Conservation (phyloP, 345 rosid species). For the Syzygium aqueum region DNA sequence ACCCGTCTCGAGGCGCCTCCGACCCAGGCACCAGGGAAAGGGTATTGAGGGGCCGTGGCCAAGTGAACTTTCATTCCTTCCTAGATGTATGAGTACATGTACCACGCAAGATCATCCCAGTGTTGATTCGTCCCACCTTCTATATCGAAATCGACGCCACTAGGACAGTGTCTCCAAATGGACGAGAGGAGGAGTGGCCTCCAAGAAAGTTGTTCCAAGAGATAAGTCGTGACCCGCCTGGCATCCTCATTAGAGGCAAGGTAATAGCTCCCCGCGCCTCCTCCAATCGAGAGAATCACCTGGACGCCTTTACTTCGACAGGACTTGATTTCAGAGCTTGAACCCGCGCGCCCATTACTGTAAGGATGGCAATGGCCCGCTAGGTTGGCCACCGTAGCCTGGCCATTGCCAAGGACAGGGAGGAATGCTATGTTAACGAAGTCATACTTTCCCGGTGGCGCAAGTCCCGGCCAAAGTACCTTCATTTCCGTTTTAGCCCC, state of each 20-base stretch:
- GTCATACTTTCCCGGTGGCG: slow-evolving; percentile 8
- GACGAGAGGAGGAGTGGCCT: slow-evolving; percentile 3
- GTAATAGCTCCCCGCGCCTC: slow-evolving; percentile 6
- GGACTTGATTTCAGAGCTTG: slow-evolving; percentile 7
- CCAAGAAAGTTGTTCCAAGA: slow-evolving; percentile 16
- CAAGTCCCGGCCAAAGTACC: slow-evolving; percentile 18
- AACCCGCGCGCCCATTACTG: slow-evolving; percentile 3
- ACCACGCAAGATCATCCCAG: slow-evolving; percentile 12
- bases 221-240: slow-evolving; percentile 5
- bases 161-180: slow-evolving; percentile 1
- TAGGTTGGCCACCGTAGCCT: slow-evolving; percentile 14
- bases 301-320: slow-evolving; percentile 10
- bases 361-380: slow-evolving; percentile 8
- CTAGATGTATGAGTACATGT: slow-evolving; percentile 4
- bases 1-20: slow-evolving; percentile 6
- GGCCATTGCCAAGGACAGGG: slow-evolving; percentile 13
- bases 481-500: slow-evolving; percentile 13
- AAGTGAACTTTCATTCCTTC: slow-evolving; percentile 11
- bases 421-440: slow-evolving; percentile 14
- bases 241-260: slow-evolving; percentile 8
- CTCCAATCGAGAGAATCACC: slow-evolving; percentile 10
- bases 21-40: slow-evolving; percentile 8
- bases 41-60: slow-evolving; percentile 13
- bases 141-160: slow-evolving; percentile 10
- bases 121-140: slow-evolving; percentile 8